A percentile compares a stretch with the other conserved stretches of the same genome.
These are phyloP conservation scores for Globisporangium polare DNA, from an alignment of 352 stramenopile species.

Conservation along the genomic window DNA sequence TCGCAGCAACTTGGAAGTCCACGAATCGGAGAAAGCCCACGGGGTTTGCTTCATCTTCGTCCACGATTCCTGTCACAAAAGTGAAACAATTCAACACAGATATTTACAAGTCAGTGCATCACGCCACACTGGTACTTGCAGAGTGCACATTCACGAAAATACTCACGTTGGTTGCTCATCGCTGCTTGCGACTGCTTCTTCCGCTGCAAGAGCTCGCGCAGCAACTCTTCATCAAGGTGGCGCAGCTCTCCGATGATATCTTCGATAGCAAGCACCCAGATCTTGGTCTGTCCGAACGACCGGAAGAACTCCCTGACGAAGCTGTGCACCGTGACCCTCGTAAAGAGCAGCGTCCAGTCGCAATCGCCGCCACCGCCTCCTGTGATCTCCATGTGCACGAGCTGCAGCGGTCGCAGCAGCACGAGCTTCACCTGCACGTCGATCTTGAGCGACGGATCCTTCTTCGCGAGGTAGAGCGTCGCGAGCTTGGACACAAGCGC, in stretches of 20 bases:
- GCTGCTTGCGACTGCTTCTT: background rate
- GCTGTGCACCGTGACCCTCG: slow-evolving; percentile 41
- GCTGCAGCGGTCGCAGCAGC: slow-evolving; percentile 34
- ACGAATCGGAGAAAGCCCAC: slow-evolving; percentile 66
- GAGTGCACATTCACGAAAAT: background rate
- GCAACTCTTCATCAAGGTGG: slow-evolving; percentile 31
- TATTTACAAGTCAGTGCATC: background rate
- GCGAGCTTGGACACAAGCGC: slow-evolving; percentile 39
- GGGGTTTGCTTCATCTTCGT: slow-evolving; percentile 24
- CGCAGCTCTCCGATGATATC: slow-evolving; percentile 34
- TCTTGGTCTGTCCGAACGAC: slow-evolving; percentile 73
- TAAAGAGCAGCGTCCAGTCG: slow-evolving; percentile 42
- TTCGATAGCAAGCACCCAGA: slow-evolving; percentile 54
- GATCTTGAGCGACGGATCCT: slow-evolving; percentile 9
- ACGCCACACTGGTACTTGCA: background rate
- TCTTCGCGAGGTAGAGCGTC: slow-evolving; percentile 34
- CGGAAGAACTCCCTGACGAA: slow-evolving; percentile 63
- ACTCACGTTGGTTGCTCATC: background rate
- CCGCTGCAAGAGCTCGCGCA: slow-evolving; percentile 22
- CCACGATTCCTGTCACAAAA: background rate
- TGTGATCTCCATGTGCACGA: slow-evolving; percentile 43
- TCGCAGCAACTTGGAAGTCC: slow-evolving; percentile 37
- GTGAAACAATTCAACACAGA: background rate
- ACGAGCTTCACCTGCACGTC: slow-evolving; percentile 44
- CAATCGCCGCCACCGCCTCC: slow-evolving; percentile 16